Evolutionary conservation across 2,329 filamentous ascomycete genomes (phyloP).

Genomic region (Penicillium brasilianum): DNA sequence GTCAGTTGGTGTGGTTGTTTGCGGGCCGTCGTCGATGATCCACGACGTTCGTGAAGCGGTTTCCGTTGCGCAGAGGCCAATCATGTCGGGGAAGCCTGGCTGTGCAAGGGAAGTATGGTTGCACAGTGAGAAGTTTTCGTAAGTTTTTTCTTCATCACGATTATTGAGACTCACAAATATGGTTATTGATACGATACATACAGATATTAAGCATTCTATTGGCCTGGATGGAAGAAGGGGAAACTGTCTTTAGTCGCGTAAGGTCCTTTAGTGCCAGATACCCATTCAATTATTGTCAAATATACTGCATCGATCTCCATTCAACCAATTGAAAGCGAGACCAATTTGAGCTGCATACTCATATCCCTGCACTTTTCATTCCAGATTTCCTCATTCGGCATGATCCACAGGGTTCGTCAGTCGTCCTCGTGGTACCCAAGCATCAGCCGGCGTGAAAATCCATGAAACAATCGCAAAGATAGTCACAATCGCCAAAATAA

Average conservation of each 20-base stretch:
- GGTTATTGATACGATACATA: neutral
- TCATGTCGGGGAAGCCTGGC: constrained; percentile 37
- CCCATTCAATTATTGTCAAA: neutral
- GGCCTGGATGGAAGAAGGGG: neutral
- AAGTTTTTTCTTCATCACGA: constrained; percentile 31
- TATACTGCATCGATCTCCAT: neutral
- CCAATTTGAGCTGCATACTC: no score
- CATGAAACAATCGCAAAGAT: neutral
- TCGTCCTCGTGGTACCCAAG: neutral
- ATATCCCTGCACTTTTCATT: neutral
- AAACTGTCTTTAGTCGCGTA: neutral
- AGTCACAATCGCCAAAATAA: neutral
- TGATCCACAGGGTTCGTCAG: neutral
- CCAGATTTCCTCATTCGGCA: neutral
- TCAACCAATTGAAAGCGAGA: no score
- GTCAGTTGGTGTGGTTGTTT: constrained; percentile 24
- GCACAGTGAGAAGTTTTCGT: constrained; percentile 56
- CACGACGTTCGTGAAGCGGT: constrained; percentile 56
- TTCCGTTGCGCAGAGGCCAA: constrained; percentile 47
- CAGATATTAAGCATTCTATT: neutral
- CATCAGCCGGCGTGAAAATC: neutral
- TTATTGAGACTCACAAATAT: no score
- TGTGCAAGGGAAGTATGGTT: constrained; percentile 47
- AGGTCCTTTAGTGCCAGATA: neutral
- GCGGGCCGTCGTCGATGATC: constrained; percentile 25